phyloP scores from a whole-genome alignment of 2,329 filamentous ascomycete genomes.

The Exophiala sp. region DNA sequence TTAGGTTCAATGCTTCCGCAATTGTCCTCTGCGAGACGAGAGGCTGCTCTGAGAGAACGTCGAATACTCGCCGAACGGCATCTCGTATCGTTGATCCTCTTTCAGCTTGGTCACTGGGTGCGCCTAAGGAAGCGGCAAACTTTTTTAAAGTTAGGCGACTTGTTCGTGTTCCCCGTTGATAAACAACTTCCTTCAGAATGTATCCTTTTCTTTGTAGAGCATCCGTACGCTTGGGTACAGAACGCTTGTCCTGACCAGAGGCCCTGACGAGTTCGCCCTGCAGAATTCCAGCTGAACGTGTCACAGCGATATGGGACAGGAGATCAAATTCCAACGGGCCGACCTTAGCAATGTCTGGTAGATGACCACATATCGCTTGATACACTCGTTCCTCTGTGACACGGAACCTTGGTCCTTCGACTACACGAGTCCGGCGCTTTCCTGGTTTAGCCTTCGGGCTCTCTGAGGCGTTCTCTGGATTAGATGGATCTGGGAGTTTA shows the following conservation, averaged over 20 bases:
- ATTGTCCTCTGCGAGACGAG: slow-evolving; percentile 16
- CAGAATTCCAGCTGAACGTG: slow-evolving; percentile 52
- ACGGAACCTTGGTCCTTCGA: slow-evolving; percentile 37
- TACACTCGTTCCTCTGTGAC: slow-evolving; percentile 57
- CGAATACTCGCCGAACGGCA: slow-evolving; percentile 22
- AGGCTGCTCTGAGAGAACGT: slow-evolving; percentile 9
- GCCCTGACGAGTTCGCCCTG: slow-evolving; percentile 55
- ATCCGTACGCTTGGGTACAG: slow-evolving; percentile 60
- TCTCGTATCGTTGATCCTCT: slow-evolving; percentile 13
- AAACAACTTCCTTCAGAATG: slow-evolving; percentile 55
- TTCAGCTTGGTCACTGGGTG: slow-evolving; percentile 1
- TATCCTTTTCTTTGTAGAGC: slow-evolving; percentile 56
- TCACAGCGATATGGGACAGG: slow-evolving; percentile 57
- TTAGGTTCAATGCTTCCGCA: slow-evolving; percentile 12
- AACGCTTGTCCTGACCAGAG: slow-evolving; percentile 63
- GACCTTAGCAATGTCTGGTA: slow-evolving; percentile 53
- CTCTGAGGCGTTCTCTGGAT: not conserved
- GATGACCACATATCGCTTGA: slow-evolving; percentile 59
- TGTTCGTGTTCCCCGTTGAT: slow-evolving; percentile 50
- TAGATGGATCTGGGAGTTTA: not conserved
- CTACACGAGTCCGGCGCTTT: not conserved
- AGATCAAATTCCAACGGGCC: slow-evolving; percentile 54
- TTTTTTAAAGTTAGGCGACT: slow-evolving; percentile 55
- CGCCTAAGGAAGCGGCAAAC: slow-evolving; percentile 36
- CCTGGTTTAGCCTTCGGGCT: not conserved